phyloP scores from a whole-genome alignment of 1,284 basidiomycete species.

The Cryptococcus hybrid region DNA sequence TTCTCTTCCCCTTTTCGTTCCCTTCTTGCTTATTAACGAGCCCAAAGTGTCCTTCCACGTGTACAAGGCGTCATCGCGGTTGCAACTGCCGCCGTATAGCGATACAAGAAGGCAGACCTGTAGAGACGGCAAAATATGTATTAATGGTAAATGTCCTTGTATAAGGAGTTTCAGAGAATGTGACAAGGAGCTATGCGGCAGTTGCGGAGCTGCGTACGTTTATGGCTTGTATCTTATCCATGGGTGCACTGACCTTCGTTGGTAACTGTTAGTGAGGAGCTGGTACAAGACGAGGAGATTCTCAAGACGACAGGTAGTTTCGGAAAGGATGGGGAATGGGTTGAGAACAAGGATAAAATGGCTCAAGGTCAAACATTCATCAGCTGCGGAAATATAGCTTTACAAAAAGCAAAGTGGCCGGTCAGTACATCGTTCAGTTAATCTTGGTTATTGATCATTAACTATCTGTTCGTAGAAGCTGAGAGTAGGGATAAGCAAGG shows the following conservation, averaged over 20 bases:
- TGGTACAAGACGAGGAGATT: neutral
- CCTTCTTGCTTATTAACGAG: neutral
- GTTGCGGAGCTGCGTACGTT: conserved; percentile 16
- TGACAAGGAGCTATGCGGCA: conserved; percentile 15
- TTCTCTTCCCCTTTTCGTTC: neutral
- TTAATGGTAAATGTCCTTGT: conserved; percentile 12
- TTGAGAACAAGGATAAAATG: neutral
- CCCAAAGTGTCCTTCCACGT: neutral
- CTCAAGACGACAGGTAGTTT: neutral
- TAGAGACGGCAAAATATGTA: conserved; percentile 3
- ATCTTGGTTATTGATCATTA: neutral
- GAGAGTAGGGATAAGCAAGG: conserved; percentile 15
- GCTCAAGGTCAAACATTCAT: neutral
- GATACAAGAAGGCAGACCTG: neutral
- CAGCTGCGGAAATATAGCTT: conserved; percentile 11
- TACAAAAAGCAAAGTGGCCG: conserved; percentile 9
- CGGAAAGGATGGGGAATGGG: neutral
- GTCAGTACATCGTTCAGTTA: conserved; percentile 1
- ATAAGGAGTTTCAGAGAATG: conserved; percentile 9
- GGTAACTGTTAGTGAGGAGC: conserved; percentile 1
- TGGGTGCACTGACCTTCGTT: neutral
- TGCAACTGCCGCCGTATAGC: neutral
- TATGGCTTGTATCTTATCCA: neutral
- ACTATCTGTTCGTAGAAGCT: conserved; percentile 4
- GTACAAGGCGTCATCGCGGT: neutral